A percentile compares a stretch with the other conserved stretches of the same genome.
Conservation (phyloP, 305 asterid genomes). For the Fraxinus sp. region DNA sequence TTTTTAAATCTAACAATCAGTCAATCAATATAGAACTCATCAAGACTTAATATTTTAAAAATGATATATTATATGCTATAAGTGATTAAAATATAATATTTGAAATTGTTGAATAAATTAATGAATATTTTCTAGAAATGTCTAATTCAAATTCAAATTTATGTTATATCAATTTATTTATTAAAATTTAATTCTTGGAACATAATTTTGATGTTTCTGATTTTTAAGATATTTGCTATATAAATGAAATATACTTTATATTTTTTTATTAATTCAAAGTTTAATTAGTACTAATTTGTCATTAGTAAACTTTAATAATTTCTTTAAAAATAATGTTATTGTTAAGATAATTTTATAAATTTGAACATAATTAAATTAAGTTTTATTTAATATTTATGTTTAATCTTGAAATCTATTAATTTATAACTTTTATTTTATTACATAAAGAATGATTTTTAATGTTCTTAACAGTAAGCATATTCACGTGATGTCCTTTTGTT, state of each 20-base stretch:
- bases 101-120: background rate
- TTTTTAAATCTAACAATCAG: background rate
- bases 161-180: background rate
- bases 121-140: background rate
- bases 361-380: background rate
- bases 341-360: background rate
- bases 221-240: background rate
- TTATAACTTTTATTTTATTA: background rate
- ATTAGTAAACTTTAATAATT: background rate
- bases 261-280: background rate
- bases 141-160: background rate
- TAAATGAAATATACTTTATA: background rate
- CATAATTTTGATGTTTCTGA: background rate
- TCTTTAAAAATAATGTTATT: background rate
- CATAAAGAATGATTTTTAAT: background rate
- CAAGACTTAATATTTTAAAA: background rate
- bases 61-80: background rate
- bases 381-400: background rate
- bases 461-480: background rate
- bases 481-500: background rate
- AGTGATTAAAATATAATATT: background rate
- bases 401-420: background rate
- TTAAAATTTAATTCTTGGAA: background rate
- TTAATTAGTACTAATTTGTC: background rate
- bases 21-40: background rate